phyloP scores from a whole-genome alignment of 1,139 yeast genomes.

The Pichia norvegensis region DNA sequence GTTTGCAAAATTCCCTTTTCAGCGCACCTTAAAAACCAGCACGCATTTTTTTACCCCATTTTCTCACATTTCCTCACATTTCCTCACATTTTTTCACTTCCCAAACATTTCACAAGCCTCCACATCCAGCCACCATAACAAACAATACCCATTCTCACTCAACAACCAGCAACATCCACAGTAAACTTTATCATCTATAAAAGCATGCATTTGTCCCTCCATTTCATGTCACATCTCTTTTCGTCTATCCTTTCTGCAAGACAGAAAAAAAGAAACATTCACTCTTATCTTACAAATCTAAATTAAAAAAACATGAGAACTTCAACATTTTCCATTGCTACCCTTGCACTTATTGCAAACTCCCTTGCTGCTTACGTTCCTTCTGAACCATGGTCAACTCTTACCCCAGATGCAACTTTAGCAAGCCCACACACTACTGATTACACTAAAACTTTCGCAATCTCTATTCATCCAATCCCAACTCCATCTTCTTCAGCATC shows the following conservation, averaged over 20 bases:
- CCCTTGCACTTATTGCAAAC: conserved; percentile 34
- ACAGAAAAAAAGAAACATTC: background rate
- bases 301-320: conserved; percentile 14
- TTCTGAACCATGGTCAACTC: conserved; percentile 65
- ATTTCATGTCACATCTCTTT: background rate
- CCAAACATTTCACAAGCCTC: background rate
- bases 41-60: too few relatives aligned
- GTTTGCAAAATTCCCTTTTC: background rate
- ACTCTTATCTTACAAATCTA: background rate
- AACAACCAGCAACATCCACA: background rate
- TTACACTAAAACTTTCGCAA: conserved; percentile 58
- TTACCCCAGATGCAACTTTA: conserved; percentile 54
- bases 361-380: conserved; percentile 61
- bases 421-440: conserved; percentile 52
- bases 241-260: conserved; percentile 3
- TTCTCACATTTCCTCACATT: too few relatives aligned
- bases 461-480: conserved; percentile 53
- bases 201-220: background rate
- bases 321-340: conserved; percentile 15
- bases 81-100: background rate
- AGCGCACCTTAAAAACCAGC: background rate
- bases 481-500: conserved; percentile 25
- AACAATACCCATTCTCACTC: background rate
- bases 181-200: background rate
- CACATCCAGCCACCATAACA: background rate